Evolutionary conservation across 1,284 basidiomycete species (phyloP), one percentile per base, ranked within the genome.

Genomic region (Hemileia vastatrix): DNA sequence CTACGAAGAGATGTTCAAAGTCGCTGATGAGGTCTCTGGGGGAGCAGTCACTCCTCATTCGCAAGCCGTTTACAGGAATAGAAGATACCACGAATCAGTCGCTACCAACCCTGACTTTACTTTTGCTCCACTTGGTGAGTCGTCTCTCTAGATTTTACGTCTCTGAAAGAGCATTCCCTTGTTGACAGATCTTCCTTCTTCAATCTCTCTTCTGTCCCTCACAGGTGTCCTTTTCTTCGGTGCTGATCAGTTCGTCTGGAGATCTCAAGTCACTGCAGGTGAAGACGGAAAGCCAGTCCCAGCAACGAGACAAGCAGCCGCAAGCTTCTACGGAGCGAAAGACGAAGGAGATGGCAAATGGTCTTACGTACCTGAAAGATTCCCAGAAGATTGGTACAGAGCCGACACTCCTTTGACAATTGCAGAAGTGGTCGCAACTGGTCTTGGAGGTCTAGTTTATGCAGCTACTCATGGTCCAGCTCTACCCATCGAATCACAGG

Each of bases 351-450:
- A 66, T 49, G 64, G 67, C 19, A 59, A 54, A 5, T 66, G 65
- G 57, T 62, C 52, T 49, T 66, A 68, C 52, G 66, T 68, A 3
- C 68, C 66, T 54, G 68, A 69, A 49, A 45, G 65, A 32, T 65
- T 68, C 58, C 67, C 65, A 13, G 56, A 67, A 5, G 64, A 68
- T 44, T 69, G 68, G 68, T 63, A 66, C 52, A 50, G 67, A 11
- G 57, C 61, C 43, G 59, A 56, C 5, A 54, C 51, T 13, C 66
- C 68, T 31, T 63, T 66, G 32, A 59, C 57, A 11, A 59, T 66
- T 23, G 52, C 50, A 15, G 48, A 68, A 18, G 31, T 65, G 32
- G 49, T 67, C 40, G 67, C 19, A n/a, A n/a, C n/a, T n/a, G n/a
- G n/a, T n/a, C n/a, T n/a, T n/a, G n/a, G n/a, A 31, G 6, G 45